Percentiles rank a stretch among this genome's conserved stretches.
Conservation (phyloP, 805 yeast genomes). For the Priceomyces fermenticarens region DNA sequence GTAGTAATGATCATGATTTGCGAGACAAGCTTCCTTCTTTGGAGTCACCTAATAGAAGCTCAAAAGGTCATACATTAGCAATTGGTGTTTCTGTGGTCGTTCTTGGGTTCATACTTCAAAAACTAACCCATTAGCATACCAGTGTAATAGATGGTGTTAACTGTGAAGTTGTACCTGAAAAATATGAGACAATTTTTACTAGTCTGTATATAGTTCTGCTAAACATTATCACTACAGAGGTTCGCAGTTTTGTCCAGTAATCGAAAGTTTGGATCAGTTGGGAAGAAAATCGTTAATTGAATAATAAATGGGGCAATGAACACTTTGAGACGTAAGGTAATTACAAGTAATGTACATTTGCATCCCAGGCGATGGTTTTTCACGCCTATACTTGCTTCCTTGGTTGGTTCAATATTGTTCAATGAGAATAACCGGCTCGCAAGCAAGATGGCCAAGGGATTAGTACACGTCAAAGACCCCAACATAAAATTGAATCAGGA, state of each 20-base stretch:
- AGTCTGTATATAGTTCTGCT: too few relatives aligned
- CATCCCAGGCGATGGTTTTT: conserved; percentile 8
- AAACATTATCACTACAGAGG: too few relatives aligned
- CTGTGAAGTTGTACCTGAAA: background rate
- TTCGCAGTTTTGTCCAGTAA: too few relatives aligned
- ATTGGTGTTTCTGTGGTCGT: conserved; percentile 3
- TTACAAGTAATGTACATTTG: background rate
- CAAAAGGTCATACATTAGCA: conserved; percentile 1
- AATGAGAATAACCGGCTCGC: conserved; percentile 53
- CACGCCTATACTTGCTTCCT: conserved; percentile 14
- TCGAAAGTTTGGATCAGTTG: too few relatives aligned
- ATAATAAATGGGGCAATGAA: background rate
- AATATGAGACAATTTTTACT: too few relatives aligned
- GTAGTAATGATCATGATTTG: background rate
- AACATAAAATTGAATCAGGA: conserved; percentile 28
- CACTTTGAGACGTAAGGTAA: background rate
- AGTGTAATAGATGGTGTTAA: background rate
- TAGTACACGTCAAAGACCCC: conserved; percentile 38
- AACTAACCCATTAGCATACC: conserved; percentile 4
- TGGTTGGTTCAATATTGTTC: conserved; percentile 29
- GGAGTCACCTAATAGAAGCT: too few relatives aligned
- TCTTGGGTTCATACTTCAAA: conserved; percentile 5
- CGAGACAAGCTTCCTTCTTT: background rate
- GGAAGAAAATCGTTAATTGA: too few relatives aligned
- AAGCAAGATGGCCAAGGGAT: conserved; percentile 54